Evolutionary conservation across 225 moss, liverwort and hornwort genomes (phyloP), one percentile per base, ranked within the genome.

Genomic region (Sphagnum tenellum): DNA sequence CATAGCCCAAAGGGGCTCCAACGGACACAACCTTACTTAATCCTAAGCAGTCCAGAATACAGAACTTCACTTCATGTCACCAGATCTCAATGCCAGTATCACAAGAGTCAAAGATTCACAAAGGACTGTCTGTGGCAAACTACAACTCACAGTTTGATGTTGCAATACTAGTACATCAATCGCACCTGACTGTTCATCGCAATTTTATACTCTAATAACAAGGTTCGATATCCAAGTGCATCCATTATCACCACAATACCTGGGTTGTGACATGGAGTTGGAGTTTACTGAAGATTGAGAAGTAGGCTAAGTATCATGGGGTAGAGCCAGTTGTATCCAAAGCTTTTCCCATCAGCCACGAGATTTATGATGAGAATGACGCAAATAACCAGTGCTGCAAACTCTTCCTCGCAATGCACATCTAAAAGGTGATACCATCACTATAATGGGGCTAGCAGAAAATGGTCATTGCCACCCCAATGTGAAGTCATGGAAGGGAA

Each of bases 321-420:
- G 82, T 77, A 83, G 81, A 87, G 85, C 88, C 74, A 83, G 83
- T 67, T 75, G 73, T 80, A 86, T 95, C 89, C 88, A 86, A 45
- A 89, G 83, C 84, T 85, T 91, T 91, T 94, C 83, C 89, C 91
- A 88, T 87, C 91, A 86, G 80, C 89, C 91, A 94, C 82, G 65
- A 82, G 74, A 79, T 83, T 79, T 77, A 76, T 82, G 0, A 89
- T 91, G 75, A 89, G 81, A 81, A 83, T 81, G 72, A 82, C 76
- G 73, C 75, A 85, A 68, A 78, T 74, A 76, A 80, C 73, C 66
- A 85, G 72, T 73, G 72, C 68, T 79, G 76, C 6, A 52, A 5
- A 5, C 52, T 52, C 52, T 52, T 9, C 52, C 7, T 5, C 52
- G 2, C 9, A 52, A 5, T 0, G 6, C 9, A 6, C 9, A 52